Conservation (phyloP, 2,329 filamentous ascomycete species). For the Ophiostoma pallidulum region DNA sequence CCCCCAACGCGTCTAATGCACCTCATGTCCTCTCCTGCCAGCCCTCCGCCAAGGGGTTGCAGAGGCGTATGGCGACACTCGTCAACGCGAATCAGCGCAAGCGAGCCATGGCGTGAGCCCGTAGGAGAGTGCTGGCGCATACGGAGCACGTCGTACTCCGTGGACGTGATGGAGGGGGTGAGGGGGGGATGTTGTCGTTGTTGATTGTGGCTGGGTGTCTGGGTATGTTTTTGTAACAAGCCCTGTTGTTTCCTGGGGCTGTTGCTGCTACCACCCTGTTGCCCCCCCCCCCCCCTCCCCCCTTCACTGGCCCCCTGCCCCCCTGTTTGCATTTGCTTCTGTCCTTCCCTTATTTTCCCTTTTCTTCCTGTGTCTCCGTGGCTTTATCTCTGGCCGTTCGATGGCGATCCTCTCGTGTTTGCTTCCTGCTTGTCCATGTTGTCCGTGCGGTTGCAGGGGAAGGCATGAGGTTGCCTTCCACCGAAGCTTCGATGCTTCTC, state of each 20-base stretch:
- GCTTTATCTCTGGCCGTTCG: background rate
- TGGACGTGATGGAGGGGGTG: no score
- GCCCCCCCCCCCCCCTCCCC: no score
- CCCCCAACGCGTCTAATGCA: no score
- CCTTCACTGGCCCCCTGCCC: background rate
- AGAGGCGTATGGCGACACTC: no score
- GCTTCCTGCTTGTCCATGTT: background rate
- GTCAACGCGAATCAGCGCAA: no score
- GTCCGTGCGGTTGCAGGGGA: slow-evolving; percentile 14
- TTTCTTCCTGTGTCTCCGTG: background rate
- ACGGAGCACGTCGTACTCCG: no score
- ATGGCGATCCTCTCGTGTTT: background rate
- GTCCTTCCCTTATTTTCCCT: background rate
- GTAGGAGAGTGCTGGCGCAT: no score
- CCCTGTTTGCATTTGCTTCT: background rate
- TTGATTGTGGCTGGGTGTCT: background rate
- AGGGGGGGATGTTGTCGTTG: no score
- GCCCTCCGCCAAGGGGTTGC: no score
- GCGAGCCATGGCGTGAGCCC: no score
- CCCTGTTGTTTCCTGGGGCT: background rate
- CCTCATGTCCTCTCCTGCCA: no score
- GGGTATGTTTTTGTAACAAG: no score
- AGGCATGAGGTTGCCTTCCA: slow-evolving; percentile 8
- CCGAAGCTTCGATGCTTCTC: slow-evolving; percentile 7
- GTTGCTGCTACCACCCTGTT: background rate